These are phyloP conservation scores for Scheffersomyces stambukii DNA, from an alignment of 1,139 yeast genomes.

Conservation along the genomic window DNA sequence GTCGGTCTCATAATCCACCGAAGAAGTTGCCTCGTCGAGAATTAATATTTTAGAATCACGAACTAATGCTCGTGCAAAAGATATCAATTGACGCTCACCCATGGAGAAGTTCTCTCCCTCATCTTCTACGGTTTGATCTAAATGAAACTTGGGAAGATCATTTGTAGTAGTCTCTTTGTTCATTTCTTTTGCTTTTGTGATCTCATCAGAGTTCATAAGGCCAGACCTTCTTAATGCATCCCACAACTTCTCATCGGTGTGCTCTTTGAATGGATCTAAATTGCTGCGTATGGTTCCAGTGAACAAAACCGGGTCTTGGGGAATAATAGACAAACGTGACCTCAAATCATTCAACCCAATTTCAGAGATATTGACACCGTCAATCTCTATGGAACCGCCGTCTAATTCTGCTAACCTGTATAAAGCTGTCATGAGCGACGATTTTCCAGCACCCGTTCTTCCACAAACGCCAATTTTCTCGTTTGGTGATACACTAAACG, in stretches of 20 bases:
- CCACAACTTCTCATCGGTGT: slow-evolving; percentile 38
- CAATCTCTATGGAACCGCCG: slow-evolving; percentile 52
- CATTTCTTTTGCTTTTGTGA: slow-evolving; percentile 17
- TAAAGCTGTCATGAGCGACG: slow-evolving; percentile 63
- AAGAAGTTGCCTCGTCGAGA: slow-evolving; percentile 55
- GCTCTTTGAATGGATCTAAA: slow-evolving; percentile 38
- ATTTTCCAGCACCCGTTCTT: slow-evolving; percentile 78
- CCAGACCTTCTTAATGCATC: slow-evolving; percentile 44
- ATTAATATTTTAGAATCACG: slow-evolving; percentile 47
- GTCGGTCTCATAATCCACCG: slow-evolving; percentile 56
- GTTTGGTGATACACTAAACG: slow-evolving; percentile 42
- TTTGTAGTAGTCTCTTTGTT: slow-evolving; percentile 17
- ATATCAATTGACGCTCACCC: slow-evolving; percentile 52
- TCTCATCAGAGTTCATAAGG: slow-evolving; percentile 26
- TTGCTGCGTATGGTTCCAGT: slow-evolving; percentile 37
- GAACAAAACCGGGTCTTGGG: slow-evolving; percentile 44
- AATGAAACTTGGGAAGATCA: slow-evolving; percentile 42
- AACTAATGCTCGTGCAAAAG: slow-evolving; percentile 52
- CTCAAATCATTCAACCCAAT: slow-evolving; percentile 31
- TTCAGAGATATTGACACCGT: slow-evolving; percentile 53
- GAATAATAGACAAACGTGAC: slow-evolving; percentile 36
- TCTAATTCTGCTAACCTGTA: slow-evolving; percentile 57
- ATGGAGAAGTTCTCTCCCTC: slow-evolving; percentile 53
- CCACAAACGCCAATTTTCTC: slow-evolving; percentile 76
- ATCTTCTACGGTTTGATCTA: slow-evolving; percentile 49